These are phyloP conservation scores for Pichia kluyveri DNA, from an alignment of 805 yeast genomes.

Conservation along the genomic window DNA sequence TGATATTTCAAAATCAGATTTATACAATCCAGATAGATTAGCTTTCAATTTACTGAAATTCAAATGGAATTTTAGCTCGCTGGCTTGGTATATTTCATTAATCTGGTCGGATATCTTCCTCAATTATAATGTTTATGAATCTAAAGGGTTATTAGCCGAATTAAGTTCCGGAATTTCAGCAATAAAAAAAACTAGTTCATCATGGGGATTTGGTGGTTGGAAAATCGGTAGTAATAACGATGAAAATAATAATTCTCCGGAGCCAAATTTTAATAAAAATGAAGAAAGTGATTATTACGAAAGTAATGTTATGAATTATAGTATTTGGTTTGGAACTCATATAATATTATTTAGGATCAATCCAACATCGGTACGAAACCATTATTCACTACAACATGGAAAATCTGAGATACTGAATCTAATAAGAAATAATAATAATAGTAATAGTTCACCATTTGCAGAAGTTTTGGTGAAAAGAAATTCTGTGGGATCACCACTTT, in stretches of 20 bases:
- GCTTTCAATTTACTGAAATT: slow-evolving; percentile 42
- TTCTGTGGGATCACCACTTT: slow-evolving; percentile 16
- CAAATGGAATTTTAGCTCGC: slow-evolving; percentile 51
- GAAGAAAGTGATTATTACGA: slow-evolving; percentile 3
- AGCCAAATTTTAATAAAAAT: background rate
- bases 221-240: slow-evolving; percentile 1
- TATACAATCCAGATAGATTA: slow-evolving; percentile 32
- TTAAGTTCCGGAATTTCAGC: slow-evolving; percentile 25
- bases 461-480: slow-evolving; percentile 7
- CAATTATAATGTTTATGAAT: slow-evolving; percentile 28
- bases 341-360: slow-evolving; percentile 34
- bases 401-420: slow-evolving; percentile 1
- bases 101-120: slow-evolving; percentile 51
- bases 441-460: background rate
- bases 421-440: background rate
- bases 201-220: slow-evolving; percentile 26
- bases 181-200: slow-evolving; percentile 27
- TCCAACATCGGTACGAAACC: slow-evolving; percentile 6
- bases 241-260: background rate
- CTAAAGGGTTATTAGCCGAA: slow-evolving; percentile 24
- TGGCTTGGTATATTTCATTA: slow-evolving; percentile 70
- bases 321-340: slow-evolving; percentile 38
- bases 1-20: slow-evolving; percentile 19
- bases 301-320: slow-evolving; percentile 16
- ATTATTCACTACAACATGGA: slow-evolving; percentile 7